phyloP scores from a whole-genome alignment of 257 asterid species.

The Fraxinus americana region DNA sequence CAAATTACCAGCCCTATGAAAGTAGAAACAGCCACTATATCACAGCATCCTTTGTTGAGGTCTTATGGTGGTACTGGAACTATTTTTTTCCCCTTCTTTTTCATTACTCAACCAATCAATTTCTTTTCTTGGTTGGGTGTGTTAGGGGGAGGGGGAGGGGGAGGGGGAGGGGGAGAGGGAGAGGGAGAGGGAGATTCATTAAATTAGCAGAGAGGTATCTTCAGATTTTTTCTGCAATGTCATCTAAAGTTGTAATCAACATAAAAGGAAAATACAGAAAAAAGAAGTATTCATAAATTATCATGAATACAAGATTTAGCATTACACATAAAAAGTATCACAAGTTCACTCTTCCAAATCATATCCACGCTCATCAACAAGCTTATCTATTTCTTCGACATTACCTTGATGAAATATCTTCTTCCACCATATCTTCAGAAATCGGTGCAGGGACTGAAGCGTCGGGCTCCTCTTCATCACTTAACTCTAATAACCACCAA shows the following conservation, averaged over 20 bases:
- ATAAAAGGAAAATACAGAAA: not conserved
- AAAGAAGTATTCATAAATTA: not conserved
- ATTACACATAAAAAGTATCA: not conserved
- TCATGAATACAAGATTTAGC: not conserved
- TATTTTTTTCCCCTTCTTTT: not conserved
- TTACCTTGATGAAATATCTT: conserved; percentile 84
- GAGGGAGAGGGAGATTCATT: not conserved
- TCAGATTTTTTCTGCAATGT: not conserved
- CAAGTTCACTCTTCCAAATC: conserved; percentile 9
- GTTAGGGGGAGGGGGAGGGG: not conserved
- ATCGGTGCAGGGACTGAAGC: conserved; percentile 59
- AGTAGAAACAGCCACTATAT: conserved; percentile 21
- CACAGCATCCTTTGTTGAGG: conserved; percentile 5
- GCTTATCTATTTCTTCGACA: conserved; percentile 9
- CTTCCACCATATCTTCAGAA: conserved; percentile 65
- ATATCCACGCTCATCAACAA: conserved; percentile 18
- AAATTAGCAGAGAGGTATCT: not conserved
- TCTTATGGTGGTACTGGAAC: not conserved
- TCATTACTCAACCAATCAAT: not conserved
- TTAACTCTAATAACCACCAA: conserved; percentile 49
- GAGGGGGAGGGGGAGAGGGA: not conserved
- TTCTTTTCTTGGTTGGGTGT: not conserved
- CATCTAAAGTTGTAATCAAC: not conserved
- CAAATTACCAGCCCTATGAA: conserved; percentile 80
- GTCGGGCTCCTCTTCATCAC: conserved; percentile 71